Base-by-base conservation (phyloP, 768 basidiomycete species). In the Mycena latifolia region DNA sequence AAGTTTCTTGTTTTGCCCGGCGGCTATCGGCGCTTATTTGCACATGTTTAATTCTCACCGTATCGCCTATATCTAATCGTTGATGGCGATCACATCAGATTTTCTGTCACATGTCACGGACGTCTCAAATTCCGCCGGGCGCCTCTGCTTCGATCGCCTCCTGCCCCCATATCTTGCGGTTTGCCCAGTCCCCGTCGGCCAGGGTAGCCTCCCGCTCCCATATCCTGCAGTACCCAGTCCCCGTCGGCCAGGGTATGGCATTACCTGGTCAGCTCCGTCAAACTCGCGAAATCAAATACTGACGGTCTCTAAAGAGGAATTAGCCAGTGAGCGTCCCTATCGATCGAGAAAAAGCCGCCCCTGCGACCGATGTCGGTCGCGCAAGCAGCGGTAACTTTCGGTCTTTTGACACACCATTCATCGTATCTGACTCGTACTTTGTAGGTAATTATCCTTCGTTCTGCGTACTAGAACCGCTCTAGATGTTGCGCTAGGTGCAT, bases 361-460 rank as follows among this genome's bases (percentile, higher is more conserved):
- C 3, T 69, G 67, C 39, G 67, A 69, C 41, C 29, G 67, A 20
- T 69, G 67, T 50, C 54, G 67, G 2, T 65, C 63, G 1, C 45
- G 67, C 3, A 69, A 69, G 20, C 67, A 69, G 45, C 63, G 67
- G 59, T 53, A 53, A n/a, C n/a, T n/a, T n/a, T n/a, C n/a, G 29
- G n/a, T 62, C 47, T 41, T 35, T 47, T 4, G 28, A 20, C 7
- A 33, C 22, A 24, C 35, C 31, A 33, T 17, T 52, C n/a, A 45
- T n/a, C 10, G 47, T 45, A 61, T 52, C 29, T 61, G 15, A 43
- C 29, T 46, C 17, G 8, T 37, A 37, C 14, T 14, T 37, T 15
- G 10, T 15, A 37, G 37, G 37, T 37, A 37, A 33, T 33, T 5
- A 5, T 33, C 15, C 15, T 37, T 37, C 37, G 14, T 15, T 3